Base-by-base conservation (phyloP, 2,329 filamentous ascomycete species). In the Sclerotinia minor region DNA sequence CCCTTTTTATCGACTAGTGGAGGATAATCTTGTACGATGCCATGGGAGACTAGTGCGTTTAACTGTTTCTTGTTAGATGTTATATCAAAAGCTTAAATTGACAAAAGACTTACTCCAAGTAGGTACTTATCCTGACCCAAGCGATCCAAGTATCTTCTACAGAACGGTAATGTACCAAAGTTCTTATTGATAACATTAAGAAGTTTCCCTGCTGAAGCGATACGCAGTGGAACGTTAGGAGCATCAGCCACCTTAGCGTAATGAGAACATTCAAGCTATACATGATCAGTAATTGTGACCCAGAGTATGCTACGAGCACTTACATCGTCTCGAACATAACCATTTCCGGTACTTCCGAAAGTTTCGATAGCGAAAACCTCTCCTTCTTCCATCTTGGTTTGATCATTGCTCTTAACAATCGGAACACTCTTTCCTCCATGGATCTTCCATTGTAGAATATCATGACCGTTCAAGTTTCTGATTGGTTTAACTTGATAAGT, bases 301-400 rank as follows among this genome's bases (percentile, higher is more conserved):
- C 35, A 6, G 21, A 1, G 19, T 53, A 8, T 52, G 9, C 58
- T 15, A 29, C 53, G 29, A 29, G 45, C 41, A 79, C 85, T 78
- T 80, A 92, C 90, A 80, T 97, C 92, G 76, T 97, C 93, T 72
- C 87, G 83, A 67, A 97, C 92, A 76, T 92, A 91, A 72, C 93
- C 94, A 77, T 92, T 94, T 71, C 94, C 94, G 29, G 94, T 97
- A 78, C 90, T 95, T 69, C 94, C 94, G 79, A 97, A 97, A 0
- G 94, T 97, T 82, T 97, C 94, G 74, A 97, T 96, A 72, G 94
- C 94, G 79, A 96, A 98, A 24, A 93, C 89, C 77, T 98, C 94
- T 53, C 93, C 93, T 80, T 97, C 94, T 81, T 97, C 94, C 94
- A 98, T 98, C 84, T 96, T 97, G 64, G 92, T 96, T 78, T 89